Base-by-base conservation (phyloP, 495 filamentous ascomycete species). In the Penicillium nucicola region DNA sequence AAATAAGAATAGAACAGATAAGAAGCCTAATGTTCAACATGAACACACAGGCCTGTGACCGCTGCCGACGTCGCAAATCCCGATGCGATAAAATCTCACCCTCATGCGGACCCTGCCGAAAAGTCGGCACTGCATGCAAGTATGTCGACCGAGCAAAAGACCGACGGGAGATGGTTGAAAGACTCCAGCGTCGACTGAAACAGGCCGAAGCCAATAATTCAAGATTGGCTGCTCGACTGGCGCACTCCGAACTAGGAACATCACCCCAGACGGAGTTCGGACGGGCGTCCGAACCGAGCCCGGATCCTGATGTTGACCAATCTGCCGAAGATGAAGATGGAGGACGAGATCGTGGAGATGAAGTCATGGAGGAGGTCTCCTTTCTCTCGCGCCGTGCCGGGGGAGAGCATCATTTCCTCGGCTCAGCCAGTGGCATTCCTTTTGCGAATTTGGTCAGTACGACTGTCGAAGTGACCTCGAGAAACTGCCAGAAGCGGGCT, bases 11-110 rank as follows among this genome's bases (percentile, higher is more conserved):
- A 23, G 22, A 23, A 7, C 7, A 23, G 0, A 23, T 2, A 4
- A 23, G 7, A 23, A 23, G 4, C 22, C 0, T 7, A 23, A 7
- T 7, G 4, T 2, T 23, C 22, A 7, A 7, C 22, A 23, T 23
- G 22, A 23, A 23, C 22, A 23, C 22, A 23, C 49, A 52, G 22
- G 48, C 50, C 6, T 57, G 65, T 40, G 64, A 65, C 42, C 55
- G 60, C 7, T 70, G 67, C 48, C 64, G 60, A 14, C 36, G 51
- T 10, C 58, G 67, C 12, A 70, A 70, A 44, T 65, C 68, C 19
- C 51, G 59, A 35, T 70, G 67, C 36, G 66, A 70, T 45, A 68
- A 69, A 34, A 20, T 47, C n/a, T 55, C 42, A 18, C 67, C 67
- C 13, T 11, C 50, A 11, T 70, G 67, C 45, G 58, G 67, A 14